Percentiles rank a stretch among this genome's conserved stretches.
These are phyloP conservation scores for Sanghuangporus weigelae DNA, from an alignment of 1,284 basidiomycete species.

Conservation along the genomic window DNA sequence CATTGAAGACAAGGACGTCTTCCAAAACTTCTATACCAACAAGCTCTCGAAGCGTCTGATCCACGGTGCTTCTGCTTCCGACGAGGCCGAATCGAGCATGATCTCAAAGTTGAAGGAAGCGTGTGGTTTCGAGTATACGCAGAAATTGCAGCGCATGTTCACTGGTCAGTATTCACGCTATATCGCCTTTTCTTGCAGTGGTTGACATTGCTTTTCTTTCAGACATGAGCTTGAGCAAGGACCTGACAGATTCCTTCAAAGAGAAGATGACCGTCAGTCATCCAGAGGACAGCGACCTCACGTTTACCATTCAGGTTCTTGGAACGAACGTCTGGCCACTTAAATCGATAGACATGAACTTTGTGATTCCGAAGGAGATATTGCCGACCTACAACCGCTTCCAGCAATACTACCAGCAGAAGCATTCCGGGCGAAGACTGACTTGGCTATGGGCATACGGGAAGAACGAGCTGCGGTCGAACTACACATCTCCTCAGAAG, in stretches of 20 bases:
- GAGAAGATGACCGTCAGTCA: slow-evolving; percentile 87
- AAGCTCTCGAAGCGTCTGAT: slow-evolving; percentile 95
- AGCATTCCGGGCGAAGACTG: slow-evolving; percentile 92
- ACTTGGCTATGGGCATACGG: slow-evolving; percentile 99
- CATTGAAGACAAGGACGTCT: slow-evolving; percentile 98
- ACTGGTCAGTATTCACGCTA: slow-evolving; percentile 53
- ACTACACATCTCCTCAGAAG: slow-evolving; percentile 83
- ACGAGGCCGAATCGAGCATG: slow-evolving; percentile 97
- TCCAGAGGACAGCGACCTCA: slow-evolving; percentile 78
- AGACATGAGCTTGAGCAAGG: slow-evolving; percentile 97
- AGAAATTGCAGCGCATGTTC: slow-evolving; percentile 98
- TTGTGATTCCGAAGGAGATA: slow-evolving; percentile 87
- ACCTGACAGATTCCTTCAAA: slow-evolving; percentile 95
- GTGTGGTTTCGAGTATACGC: slow-evolving; percentile 98
- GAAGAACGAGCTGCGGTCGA: slow-evolving; percentile 93
- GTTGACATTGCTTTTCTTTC: slow-evolving; percentile 10
- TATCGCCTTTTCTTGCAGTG: not conserved
- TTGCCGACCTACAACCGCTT: slow-evolving; percentile 87
- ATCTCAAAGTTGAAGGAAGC: slow-evolving; percentile 98
- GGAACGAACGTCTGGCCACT: slow-evolving; percentile 98
- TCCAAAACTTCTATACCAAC: slow-evolving; percentile 98
- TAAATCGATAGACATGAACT: slow-evolving; percentile 78
- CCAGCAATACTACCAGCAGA: slow-evolving; percentile 89
- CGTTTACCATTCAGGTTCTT: slow-evolving; percentile 90
- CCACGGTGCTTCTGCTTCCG: slow-evolving; percentile 88